phyloP scores from a whole-genome alignment of 352 stramenopile genomes.

The Pythium sp. region DNA sequence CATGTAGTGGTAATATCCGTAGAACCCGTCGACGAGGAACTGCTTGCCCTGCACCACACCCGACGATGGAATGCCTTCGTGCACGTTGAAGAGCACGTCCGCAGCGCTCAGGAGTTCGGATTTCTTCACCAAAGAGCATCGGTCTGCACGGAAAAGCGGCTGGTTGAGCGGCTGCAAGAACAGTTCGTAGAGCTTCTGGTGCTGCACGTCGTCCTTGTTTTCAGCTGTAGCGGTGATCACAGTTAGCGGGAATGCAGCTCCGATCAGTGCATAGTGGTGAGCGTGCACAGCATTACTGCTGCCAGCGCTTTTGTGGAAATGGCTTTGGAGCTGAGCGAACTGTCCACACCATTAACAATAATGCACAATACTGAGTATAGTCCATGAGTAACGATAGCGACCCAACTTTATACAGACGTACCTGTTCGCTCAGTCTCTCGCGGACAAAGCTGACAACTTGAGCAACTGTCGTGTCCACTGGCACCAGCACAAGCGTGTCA shows the following conservation, averaged over 20 bases:
- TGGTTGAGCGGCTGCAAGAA: slow-evolving; percentile 47
- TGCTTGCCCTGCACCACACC: slow-evolving; percentile 34
- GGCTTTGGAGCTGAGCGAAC: slow-evolving; percentile 19
- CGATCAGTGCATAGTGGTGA: slow-evolving; percentile 50
- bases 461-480: slow-evolving; percentile 18
- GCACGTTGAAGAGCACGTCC: slow-evolving; percentile 67
- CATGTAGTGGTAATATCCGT: slow-evolving; percentile 88
- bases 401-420: slow-evolving; percentile 1
- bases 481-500: slow-evolving; percentile 43
- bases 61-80: slow-evolving; percentile 55
- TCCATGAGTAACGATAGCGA: not conserved
- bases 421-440: slow-evolving; percentile 20
- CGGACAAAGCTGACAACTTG: slow-evolving; percentile 16
- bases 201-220: no score
- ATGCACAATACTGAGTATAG: not conserved
- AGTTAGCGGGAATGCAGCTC: slow-evolving; percentile 47
- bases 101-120: slow-evolving; percentile 25
- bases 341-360: slow-evolving; percentile 16
- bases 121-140: slow-evolving; percentile 43
- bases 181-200: slow-evolving; percentile 21
- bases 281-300: slow-evolving; percentile 16
- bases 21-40: slow-evolving; percentile 65
- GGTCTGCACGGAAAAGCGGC: slow-evolving; percentile 34
- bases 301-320: slow-evolving; percentile 5
- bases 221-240: slow-evolving; percentile 19